Evolutionary conservation across 805 yeast genomes (phyloP).

Genomic region (Pichia manshurica): DNA sequence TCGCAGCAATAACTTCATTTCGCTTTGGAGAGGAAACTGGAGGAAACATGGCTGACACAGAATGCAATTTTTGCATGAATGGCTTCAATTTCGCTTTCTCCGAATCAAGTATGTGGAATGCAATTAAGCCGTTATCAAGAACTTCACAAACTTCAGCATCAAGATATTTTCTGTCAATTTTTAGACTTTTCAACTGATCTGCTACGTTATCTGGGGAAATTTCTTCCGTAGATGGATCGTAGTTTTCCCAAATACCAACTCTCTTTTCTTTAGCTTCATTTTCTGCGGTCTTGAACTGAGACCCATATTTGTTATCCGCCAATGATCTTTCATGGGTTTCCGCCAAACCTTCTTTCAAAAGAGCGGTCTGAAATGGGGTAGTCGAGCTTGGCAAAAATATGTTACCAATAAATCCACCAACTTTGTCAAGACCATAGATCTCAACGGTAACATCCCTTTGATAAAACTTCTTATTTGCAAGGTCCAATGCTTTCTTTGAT

Average conservation of each 20-base stretch:
- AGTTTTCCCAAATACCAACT: constrained; percentile 65
- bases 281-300: constrained; percentile 56
- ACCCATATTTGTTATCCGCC: constrained; percentile 46
- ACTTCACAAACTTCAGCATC: constrained; percentile 53
- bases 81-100: constrained; percentile 34
- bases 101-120: constrained; percentile 40
- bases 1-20: constrained; percentile 53
- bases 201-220: constrained; percentile 18
- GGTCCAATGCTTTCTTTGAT: constrained; percentile 48
- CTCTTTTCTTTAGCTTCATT: constrained; percentile 48
- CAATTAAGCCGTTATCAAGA: constrained; percentile 36
- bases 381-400: constrained; percentile 46
- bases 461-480: constrained; percentile 46
- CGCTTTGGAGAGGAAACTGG: constrained; percentile 35
- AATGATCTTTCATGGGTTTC: constrained; percentile 63
- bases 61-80: constrained; percentile 45
- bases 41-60: constrained; percentile 32
- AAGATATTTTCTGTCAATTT: constrained; percentile 35
- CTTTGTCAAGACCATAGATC: constrained; percentile 62
- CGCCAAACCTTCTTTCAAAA: constrained; percentile 60
- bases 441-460: constrained; percentile 74
- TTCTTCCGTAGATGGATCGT: constrained; percentile 39
- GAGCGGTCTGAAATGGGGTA: constrained; percentile 50
- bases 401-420: constrained; percentile 78
- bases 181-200: constrained; percentile 19